Conservation (phyloP, 345 rosid genomes). For the Balakata baccata region DNA sequence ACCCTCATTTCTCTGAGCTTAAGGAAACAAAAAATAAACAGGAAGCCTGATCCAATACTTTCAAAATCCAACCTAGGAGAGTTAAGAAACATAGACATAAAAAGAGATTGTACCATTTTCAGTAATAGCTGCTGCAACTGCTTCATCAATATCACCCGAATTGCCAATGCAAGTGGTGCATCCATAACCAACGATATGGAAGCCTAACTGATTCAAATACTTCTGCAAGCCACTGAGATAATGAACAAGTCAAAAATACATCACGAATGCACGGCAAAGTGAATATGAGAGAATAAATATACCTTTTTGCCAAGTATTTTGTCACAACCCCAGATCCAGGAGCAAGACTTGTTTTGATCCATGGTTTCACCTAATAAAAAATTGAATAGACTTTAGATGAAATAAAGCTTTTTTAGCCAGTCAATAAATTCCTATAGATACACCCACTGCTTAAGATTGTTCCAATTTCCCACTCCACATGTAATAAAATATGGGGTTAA, state of each 20-base stretch:
- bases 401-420: not conserved
- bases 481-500: too few relatives aligned
- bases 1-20: not conserved
- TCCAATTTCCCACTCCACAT: not conserved
- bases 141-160: slow-evolving; percentile 29
- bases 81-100: not conserved
- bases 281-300: not conserved
- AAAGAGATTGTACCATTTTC: slow-evolving; percentile 21
- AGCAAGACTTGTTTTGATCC: slow-evolving; percentile 92
- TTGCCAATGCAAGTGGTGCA: slow-evolving; percentile 39
- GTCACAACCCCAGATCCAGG: slow-evolving; percentile 97
- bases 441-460: not conserved
- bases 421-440: not conserved
- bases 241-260: slow-evolving; percentile 18
- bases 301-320: slow-evolving; percentile 75
- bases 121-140: slow-evolving; percentile 31
- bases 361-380: slow-evolving; percentile 68
- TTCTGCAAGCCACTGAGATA: slow-evolving; percentile 54
- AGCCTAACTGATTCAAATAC: slow-evolving; percentile 30
- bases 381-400: not conserved
- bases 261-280: not conserved
- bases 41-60: not conserved
- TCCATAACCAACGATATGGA: slow-evolving; percentile 35
- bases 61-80: not conserved
- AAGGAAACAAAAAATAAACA: not conserved